Conservation (phyloP, 345 rosid species). For the Firmiana major region DNA sequence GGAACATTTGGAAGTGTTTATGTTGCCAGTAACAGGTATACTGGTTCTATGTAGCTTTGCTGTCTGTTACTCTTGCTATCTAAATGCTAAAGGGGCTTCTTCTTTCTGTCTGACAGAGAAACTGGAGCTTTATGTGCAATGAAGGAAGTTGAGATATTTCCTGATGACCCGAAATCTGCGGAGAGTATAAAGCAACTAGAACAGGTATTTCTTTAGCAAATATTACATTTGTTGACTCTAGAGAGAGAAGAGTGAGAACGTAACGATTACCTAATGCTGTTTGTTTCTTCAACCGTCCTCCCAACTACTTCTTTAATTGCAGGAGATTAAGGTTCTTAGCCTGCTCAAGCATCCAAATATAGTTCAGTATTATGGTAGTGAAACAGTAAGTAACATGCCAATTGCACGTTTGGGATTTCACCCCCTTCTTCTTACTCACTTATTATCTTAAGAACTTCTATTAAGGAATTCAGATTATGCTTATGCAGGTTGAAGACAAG, state of each 20-base stretch:
- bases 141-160: slow-evolving; percentile 92
- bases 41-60: slow-evolving; percentile 7
- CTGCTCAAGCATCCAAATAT: slow-evolving; percentile 90
- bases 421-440: background rate
- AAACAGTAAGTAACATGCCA: slow-evolving; percentile 62
- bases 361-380: slow-evolving; percentile 98
- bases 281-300: background rate
- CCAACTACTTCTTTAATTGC: slow-evolving; percentile 22
- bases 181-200: slow-evolving; percentile 83
- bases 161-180: slow-evolving; percentile 87
- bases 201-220: slow-evolving; percentile 48
- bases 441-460: slow-evolving; percentile 12
- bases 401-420: slow-evolving; percentile 5
- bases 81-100: slow-evolving; percentile 18
- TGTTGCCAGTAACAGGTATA: slow-evolving; percentile 82
- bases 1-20: slow-evolving; percentile 98
- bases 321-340: slow-evolving; percentile 95
- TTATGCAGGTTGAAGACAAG: slow-evolving; percentile 62
- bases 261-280: background rate
- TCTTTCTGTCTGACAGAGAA: slow-evolving; percentile 48
- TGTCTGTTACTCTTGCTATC: slow-evolving; percentile 7
- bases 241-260: background rate
- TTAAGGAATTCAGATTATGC: slow-evolving; percentile 12
- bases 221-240: slow-evolving; percentile 1
- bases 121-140: slow-evolving; percentile 95